These are phyloP conservation scores for Aspergillus sp. DNA, from an alignment of 2,329 filamentous ascomycete genomes.

Conservation along the genomic window DNA sequence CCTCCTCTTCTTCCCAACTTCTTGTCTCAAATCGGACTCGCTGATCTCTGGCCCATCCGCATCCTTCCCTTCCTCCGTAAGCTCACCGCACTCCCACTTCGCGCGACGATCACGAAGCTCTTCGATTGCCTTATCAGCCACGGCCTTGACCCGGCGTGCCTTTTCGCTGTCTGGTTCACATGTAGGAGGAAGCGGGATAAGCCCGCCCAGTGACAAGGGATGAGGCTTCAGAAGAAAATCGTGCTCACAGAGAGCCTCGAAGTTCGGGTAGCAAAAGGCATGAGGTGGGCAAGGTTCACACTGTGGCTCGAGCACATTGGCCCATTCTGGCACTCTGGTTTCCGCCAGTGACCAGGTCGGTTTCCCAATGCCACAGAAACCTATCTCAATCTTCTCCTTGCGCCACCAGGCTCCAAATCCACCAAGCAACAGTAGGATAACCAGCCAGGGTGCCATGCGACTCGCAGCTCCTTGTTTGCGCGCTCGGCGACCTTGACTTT, in stretches of 20 bases:
- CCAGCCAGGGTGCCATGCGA: slow-evolving; percentile 66
- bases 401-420: slow-evolving; percentile 81
- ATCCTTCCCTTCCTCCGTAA: slow-evolving; percentile 61
- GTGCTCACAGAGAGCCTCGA: slow-evolving; percentile 75
- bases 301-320: slow-evolving; percentile 68
- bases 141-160: slow-evolving; percentile 77
- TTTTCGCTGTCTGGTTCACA: slow-evolving; percentile 96
- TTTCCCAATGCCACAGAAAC: slow-evolving; percentile 85
- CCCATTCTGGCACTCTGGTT: slow-evolving; percentile 70
- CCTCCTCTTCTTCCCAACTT: slow-evolving; percentile 71
- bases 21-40: slow-evolving; percentile 71
- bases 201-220: slow-evolving; percentile 75
- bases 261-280: slow-evolving; percentile 79
- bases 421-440: slow-evolving; percentile 67
- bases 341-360: slow-evolving; percentile 58
- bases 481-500: slow-evolving; percentile 19
- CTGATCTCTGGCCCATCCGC: slow-evolving; percentile 65
- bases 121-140: slow-evolving; percentile 84
- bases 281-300: slow-evolving; percentile 91
- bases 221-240: slow-evolving; percentile 86
- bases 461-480: slow-evolving; percentile 46
- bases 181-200: slow-evolving; percentile 81
- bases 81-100: slow-evolving; percentile 84
- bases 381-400: slow-evolving; percentile 93
- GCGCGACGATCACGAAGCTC: slow-evolving; percentile 81